Conservation (phyloP, 1,284 basidiomycete species). For the Butyriboletus appendiculatus region DNA sequence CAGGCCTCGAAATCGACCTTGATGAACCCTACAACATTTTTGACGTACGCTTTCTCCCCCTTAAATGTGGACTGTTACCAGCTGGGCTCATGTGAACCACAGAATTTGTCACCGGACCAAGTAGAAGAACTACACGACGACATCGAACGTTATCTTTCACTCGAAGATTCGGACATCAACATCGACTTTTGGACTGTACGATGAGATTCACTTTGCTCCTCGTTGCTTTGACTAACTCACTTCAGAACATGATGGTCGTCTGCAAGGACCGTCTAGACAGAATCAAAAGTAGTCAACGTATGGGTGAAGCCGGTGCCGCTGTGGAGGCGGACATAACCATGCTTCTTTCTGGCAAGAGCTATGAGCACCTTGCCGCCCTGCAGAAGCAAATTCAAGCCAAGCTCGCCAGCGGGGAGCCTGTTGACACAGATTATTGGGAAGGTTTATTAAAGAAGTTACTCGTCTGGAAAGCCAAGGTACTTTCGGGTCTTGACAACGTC, state of each 20-base stretch:
- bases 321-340: conserved; percentile 80
- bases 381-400: conserved; percentile 90
- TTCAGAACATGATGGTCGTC: conserved; percentile 93
- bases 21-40: conserved; percentile 98
- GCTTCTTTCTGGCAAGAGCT: conserved; percentile 77
- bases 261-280: conserved; percentile 91
- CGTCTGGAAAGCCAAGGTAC: conserved; percentile 98
- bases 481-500: not conserved
- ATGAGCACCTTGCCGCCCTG: conserved; percentile 80
- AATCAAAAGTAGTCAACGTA: conserved; percentile 58
- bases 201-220: conserved; percentile 12
- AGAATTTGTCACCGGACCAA: conserved; percentile 88
- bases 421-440: conserved; percentile 99
- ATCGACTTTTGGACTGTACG: conserved; percentile 97
- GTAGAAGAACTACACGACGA: conserved; percentile 93
- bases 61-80: not conserved
- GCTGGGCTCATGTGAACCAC: conserved; percentile 24
- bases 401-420: conserved; percentile 87
- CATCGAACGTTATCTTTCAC: conserved; percentile 87
- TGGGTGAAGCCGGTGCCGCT: conserved; percentile 68
- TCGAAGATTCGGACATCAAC: conserved; percentile 85
- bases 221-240: conserved; percentile 9
- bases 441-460: conserved; percentile 86
- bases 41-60: conserved; percentile 53
- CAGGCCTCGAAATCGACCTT: conserved; percentile 94